These are phyloP conservation scores for Areca catechu DNA, from an alignment of 176 grass and related monocot species.

Conservation along the genomic window DNA sequence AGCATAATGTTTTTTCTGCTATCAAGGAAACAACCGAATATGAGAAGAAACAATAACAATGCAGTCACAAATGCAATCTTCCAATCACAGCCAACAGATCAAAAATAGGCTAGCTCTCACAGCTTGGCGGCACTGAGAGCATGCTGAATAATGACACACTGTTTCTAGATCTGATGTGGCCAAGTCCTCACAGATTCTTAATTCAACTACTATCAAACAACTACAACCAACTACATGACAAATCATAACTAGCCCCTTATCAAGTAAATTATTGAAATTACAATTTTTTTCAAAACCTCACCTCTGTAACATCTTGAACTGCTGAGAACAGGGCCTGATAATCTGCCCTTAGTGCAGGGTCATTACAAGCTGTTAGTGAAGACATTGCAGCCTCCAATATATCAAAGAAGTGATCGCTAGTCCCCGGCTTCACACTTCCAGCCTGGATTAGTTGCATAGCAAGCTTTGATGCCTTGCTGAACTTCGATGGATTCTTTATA, in stretches of 20 bases:
- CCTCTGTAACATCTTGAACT: slow-evolving; percentile 56
- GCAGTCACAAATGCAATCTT: too few species aligned
- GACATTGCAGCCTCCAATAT: slow-evolving; percentile 76
- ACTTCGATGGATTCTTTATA: slow-evolving; percentile 81
- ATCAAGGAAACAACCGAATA: too few species aligned
- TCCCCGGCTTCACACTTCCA: slow-evolving; percentile 77
- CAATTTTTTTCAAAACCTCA: slow-evolving; percentile 22
- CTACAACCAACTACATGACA: too few species aligned
- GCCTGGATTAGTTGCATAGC: slow-evolving; percentile 71
- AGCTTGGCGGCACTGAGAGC: too few species aligned
- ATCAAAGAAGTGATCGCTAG: slow-evolving; percentile 55
- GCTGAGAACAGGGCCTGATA: slow-evolving; percentile 57
- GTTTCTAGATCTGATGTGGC: too few species aligned
- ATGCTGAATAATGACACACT: too few species aligned
- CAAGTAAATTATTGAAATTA: neutral
- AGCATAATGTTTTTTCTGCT: neutral
- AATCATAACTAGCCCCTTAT: too few species aligned
- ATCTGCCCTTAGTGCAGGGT: slow-evolving; percentile 42
- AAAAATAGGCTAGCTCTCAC: too few species aligned
- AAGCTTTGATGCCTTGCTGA: slow-evolving; percentile 87
- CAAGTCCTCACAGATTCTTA: too few species aligned
- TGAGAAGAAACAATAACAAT: too few species aligned
- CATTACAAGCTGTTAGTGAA: slow-evolving; percentile 54
- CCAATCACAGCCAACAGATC: too few species aligned
- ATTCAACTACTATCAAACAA: neutral